Conservation (phyloP, 148 eudicot genomes). For the Arctostaphylos glauca region DNA sequence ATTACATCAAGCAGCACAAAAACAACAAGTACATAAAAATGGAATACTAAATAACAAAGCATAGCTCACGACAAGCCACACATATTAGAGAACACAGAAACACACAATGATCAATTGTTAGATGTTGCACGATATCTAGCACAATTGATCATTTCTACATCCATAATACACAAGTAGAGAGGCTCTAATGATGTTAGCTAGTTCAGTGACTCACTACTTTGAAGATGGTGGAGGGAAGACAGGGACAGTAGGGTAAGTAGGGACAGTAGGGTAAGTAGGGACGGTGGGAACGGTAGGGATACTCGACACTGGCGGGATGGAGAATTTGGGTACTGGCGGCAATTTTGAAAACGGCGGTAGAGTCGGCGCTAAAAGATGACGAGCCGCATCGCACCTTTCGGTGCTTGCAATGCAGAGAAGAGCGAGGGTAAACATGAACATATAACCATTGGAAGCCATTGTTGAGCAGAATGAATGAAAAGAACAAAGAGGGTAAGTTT, state of each 20-base stretch:
- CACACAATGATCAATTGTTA: too few species aligned
- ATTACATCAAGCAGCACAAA: background rate
- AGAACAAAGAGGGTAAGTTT: background rate
- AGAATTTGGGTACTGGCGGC: background rate
- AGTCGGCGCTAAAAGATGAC: background rate
- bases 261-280: constrained; percentile 1
- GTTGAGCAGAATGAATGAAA: background rate
- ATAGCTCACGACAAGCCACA: background rate
- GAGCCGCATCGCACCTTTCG: constrained; percentile 6
- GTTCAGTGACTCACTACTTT: background rate
- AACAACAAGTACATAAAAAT: background rate
- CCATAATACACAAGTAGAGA: background rate
- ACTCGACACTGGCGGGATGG: background rate
- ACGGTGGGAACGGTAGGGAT: constrained; percentile 2
- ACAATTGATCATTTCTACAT: background rate
- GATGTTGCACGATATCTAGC: background rate
- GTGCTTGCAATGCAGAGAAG: constrained; percentile 5
- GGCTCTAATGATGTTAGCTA: background rate
- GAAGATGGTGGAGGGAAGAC: constrained; percentile 9
- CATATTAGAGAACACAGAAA: too few species aligned
- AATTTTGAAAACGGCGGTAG: background rate
- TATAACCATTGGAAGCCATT: background rate
- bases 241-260: background rate
- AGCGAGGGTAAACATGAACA: background rate
- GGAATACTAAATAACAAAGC: background rate